These are phyloP conservation scores for Pseudopediastrum boryanum DNA, from an alignment of 139 green algal genomes.

Conservation along the genomic window DNA sequence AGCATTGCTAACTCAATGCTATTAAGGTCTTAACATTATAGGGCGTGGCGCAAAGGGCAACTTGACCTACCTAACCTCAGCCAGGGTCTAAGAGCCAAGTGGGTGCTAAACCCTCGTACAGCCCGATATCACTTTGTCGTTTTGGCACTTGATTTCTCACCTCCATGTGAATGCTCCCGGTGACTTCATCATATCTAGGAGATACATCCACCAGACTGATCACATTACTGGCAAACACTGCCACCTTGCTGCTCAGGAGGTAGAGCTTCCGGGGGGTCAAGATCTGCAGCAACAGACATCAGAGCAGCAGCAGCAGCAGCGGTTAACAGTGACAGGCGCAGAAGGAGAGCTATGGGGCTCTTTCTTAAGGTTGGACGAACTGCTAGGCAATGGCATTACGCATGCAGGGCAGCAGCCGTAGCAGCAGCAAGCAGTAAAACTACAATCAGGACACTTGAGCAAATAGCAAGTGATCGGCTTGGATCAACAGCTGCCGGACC, in stretches of 20 bases:
- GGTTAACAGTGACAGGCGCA: background rate
- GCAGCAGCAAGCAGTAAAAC: no score
- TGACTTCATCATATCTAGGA: constrained; percentile 34
- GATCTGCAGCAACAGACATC: constrained; percentile 18
- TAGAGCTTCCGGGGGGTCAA: constrained; percentile 40
- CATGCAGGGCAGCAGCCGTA: no score
- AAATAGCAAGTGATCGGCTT: no score
- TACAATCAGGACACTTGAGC: no score
- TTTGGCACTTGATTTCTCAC: background rate
- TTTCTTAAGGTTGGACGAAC: no score
- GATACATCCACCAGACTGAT: constrained; percentile 30
- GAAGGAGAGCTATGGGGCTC: no score
- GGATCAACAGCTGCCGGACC: no score
- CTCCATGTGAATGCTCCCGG: constrained; percentile 35
- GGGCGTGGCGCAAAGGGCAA: background rate
- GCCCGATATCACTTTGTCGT: no score
- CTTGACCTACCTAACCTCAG: background rate
- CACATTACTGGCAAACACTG: constrained; percentile 36
- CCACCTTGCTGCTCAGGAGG: constrained; percentile 38
- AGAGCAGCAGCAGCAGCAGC: background rate
- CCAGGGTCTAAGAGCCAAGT: background rate
- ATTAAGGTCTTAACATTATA: no score
- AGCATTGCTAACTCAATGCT: background rate
- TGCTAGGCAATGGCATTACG: no score
- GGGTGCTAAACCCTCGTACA: no score